Percentiles rank a stretch among this genome's conserved stretches.
phyloP scores from a whole-genome alignment of 352 stramenopile species.

The Thalassiosira exigua region DNA sequence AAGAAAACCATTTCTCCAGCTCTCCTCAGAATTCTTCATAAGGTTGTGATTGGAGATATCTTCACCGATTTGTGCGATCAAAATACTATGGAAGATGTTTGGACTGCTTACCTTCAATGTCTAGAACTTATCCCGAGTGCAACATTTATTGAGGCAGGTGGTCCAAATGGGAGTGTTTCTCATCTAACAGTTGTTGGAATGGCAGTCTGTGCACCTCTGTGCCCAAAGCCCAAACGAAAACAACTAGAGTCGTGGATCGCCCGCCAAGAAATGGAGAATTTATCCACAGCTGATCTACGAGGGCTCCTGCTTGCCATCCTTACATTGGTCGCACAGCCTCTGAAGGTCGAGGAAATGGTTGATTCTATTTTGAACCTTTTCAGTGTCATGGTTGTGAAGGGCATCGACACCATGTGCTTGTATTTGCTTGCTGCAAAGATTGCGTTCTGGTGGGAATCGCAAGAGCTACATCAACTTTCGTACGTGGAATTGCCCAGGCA shows the following conservation, averaged over 20 bases:
- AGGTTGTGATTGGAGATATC: conserved; percentile 28
- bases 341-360: conserved; percentile 39
- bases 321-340: conserved; percentile 23
- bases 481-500: conserved; percentile 26
- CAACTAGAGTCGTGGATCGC: conserved; percentile 50
- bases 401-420: conserved; percentile 47
- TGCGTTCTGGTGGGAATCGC: conserved; percentile 55
- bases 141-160: conserved; percentile 10
- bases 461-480: conserved; percentile 18
- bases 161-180: conserved; percentile 17
- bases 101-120: conserved; percentile 35
- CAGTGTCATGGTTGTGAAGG: conserved; percentile 55
- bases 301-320: conserved; percentile 26
- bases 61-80: conserved; percentile 45
- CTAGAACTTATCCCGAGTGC: conserved; percentile 21
- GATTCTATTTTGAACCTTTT: conserved; percentile 43
- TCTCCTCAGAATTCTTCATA: conserved; percentile 41
- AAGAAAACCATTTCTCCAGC: conserved; percentile 51
- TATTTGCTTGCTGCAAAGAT: conserved; percentile 48
- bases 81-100: conserved; percentile 21
- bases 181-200: conserved; percentile 40
- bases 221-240: conserved; percentile 33
- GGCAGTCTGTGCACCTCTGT: conserved; percentile 21
- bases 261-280: conserved; percentile 20
- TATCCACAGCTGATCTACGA: neutral